phyloP scores from a whole-genome alignment of 352 stramenopile species.

The Globisporangium canariense region DNA sequence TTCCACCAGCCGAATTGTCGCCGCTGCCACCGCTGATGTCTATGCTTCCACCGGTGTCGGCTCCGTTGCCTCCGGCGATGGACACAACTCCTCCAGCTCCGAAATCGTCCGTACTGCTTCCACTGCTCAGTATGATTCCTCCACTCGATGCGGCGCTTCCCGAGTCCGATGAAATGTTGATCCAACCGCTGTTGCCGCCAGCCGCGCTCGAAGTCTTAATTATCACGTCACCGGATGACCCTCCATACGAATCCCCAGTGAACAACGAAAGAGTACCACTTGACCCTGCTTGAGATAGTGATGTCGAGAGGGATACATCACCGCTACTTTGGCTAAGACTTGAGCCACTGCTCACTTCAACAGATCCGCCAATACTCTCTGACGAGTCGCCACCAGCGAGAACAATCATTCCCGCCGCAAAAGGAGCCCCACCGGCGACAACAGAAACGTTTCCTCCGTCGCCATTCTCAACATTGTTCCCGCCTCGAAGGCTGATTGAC shows the following conservation, averaged over 20 bases:
- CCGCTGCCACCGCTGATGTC: conserved; percentile 20
- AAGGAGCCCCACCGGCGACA: conserved; percentile 18
- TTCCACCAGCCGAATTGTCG: conserved; percentile 19
- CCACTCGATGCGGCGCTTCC: conserved; percentile 20
- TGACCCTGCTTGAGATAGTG: conserved; percentile 8
- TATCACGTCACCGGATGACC: conserved; percentile 21
- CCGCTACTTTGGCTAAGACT: conserved; percentile 26
- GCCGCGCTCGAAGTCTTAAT: conserved; percentile 17
- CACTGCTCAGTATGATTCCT: conserved; percentile 22
- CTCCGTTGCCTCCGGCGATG: conserved; percentile 24
- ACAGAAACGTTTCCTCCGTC: conserved; percentile 20
- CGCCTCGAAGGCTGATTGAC: conserved; percentile 17
- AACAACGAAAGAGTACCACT: conserved; percentile 21
- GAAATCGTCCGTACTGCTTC: conserved; percentile 18
- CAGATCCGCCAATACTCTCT: conserved; percentile 19
- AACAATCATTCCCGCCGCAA: conserved; percentile 6
- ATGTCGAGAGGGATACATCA: conserved; percentile 15
- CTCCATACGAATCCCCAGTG: conserved; percentile 20
- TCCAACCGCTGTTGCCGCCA: conserved; percentile 20
- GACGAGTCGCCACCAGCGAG: conserved; percentile 19
- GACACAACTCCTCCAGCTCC: conserved; percentile 18
- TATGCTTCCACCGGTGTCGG: conserved; percentile 21
- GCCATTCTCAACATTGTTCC: conserved; percentile 21
- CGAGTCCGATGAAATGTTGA: conserved; percentile 21
- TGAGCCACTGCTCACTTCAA: conserved; percentile 20